Evolutionary conservation across 441 rosid species (phyloP).

Genomic region (Erodium chrysanthum): DNA sequence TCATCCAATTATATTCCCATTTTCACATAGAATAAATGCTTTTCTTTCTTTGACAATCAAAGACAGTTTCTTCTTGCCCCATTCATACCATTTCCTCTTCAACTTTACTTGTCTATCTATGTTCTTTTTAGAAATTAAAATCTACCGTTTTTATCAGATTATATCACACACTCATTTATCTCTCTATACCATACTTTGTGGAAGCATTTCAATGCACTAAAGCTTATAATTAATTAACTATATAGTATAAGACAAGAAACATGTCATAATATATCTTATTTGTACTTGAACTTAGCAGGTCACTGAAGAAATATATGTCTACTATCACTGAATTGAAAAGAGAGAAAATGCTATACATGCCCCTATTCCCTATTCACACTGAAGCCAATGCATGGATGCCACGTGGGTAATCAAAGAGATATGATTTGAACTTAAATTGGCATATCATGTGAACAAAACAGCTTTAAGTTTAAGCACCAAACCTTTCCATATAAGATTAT

Average conservation of each 20-base stretch:
- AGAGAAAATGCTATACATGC: background rate
- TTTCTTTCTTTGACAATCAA: constrained; percentile 20
- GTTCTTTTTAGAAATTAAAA: no score
- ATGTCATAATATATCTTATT: no score
- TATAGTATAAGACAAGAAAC: no score
- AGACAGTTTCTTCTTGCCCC: constrained; percentile 14
- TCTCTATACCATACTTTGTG: no score
- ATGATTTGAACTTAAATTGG: background rate
- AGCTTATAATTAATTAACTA: no score
- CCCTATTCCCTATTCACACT: background rate
- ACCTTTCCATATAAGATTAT: background rate
- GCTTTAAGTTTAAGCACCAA: constrained; percentile 3
- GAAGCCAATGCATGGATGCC: constrained; percentile 6
- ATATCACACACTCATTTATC: no score
- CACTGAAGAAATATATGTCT: no score
- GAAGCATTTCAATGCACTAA: no score
- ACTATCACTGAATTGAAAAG: background rate
- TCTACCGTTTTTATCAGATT: no score
- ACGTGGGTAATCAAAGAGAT: background rate
- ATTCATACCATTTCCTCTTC: no score
- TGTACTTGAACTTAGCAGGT: no score
- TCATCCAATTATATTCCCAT: constrained; percentile 11
- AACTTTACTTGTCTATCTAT: no score
- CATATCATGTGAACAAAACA: constrained; percentile 2
- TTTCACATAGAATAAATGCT: constrained; percentile 16